These are phyloP conservation scores for Fusarium scirpi DNA, from an alignment of 2,329 filamentous ascomycete species.

Conservation along the genomic window DNA sequence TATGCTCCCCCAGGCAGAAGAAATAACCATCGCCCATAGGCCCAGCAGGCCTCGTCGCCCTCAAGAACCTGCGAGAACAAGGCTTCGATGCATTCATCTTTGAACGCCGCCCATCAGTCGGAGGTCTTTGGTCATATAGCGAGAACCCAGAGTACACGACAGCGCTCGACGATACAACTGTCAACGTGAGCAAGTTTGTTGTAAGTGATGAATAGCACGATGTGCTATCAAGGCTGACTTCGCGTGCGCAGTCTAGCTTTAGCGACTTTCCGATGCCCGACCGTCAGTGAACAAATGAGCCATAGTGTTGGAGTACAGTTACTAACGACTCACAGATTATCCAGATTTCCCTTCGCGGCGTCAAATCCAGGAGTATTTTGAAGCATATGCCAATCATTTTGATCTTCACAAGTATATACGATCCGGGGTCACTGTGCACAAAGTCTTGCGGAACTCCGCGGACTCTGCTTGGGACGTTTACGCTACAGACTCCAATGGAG, in stretches of 20 bases:
- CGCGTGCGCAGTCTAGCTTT: not conserved
- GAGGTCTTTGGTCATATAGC: not conserved
- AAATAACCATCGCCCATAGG: not conserved
- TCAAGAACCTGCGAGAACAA: not conserved
- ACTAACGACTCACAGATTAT: not conserved
- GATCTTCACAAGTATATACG: not conserved
- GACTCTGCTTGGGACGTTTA: not conserved
- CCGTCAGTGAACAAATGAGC: not conserved
- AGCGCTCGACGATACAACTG: not conserved
- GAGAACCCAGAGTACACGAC: not conserved
- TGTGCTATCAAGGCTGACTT: not conserved
- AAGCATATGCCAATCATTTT: not conserved
- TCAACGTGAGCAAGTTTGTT: not conserved
- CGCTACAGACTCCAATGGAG: fast-evolving
- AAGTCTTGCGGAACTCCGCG: not conserved
- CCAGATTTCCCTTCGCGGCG: not conserved
- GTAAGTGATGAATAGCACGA: not conserved
- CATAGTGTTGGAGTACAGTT: not conserved
- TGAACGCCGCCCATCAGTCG: not conserved
- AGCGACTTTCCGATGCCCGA: not conserved
- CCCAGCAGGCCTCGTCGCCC: not conserved
- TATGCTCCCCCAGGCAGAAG: not conserved
- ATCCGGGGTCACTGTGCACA: not conserved
- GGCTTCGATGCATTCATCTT: not conserved
- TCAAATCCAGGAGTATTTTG: not conserved